Conservation (phyloP, 1,284 basidiomycete genomes). For the Boletus semigastroideus region DNA sequence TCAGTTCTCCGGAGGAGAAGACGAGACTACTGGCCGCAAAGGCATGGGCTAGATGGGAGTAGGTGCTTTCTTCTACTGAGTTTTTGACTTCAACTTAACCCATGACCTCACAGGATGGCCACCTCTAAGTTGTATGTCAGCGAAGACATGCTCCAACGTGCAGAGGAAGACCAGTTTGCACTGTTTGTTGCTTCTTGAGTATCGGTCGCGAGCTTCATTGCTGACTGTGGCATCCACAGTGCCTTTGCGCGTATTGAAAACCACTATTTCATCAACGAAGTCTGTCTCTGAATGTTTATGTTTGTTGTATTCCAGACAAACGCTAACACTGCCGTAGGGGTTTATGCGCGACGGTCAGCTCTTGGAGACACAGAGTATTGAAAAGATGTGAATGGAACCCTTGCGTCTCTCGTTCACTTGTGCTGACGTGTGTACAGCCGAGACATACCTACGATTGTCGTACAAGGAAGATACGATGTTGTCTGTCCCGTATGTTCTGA, state of each 20-base stretch:
- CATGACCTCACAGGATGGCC: conserved; percentile 57
- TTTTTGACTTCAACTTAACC: not conserved
- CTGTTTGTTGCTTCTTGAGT: conserved; percentile 48
- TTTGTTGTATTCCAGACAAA: not conserved
- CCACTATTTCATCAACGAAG: conserved; percentile 86
- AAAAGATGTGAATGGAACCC: conserved; percentile 74
- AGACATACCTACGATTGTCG: conserved; percentile 80
- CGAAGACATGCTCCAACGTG: conserved; percentile 66
- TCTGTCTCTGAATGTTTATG: conserved; percentile 30
- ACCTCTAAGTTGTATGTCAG: conserved; percentile 77
- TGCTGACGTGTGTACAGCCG: conserved; percentile 48
- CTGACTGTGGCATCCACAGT: conserved; percentile 39
- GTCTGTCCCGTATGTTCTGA: conserved; percentile 63
- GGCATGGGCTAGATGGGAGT: conserved; percentile 92
- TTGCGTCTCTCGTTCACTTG: conserved; percentile 1
- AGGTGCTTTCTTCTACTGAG: conserved; percentile 31
- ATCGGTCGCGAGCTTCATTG: not conserved
- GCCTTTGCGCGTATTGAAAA: conserved; percentile 91
- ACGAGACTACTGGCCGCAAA: conserved; percentile 73
- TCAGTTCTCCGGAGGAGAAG: conserved; percentile 75
- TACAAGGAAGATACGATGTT: conserved; percentile 87
- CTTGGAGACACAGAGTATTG: conserved; percentile 79
- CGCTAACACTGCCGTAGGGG: conserved; percentile 45
- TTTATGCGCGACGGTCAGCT: conserved; percentile 92
- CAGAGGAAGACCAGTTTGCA: conserved; percentile 73